Evolutionary conservation across 31 red algal genomes (phyloP).

Genomic region (Odonthalia washingtoniensis): DNA sequence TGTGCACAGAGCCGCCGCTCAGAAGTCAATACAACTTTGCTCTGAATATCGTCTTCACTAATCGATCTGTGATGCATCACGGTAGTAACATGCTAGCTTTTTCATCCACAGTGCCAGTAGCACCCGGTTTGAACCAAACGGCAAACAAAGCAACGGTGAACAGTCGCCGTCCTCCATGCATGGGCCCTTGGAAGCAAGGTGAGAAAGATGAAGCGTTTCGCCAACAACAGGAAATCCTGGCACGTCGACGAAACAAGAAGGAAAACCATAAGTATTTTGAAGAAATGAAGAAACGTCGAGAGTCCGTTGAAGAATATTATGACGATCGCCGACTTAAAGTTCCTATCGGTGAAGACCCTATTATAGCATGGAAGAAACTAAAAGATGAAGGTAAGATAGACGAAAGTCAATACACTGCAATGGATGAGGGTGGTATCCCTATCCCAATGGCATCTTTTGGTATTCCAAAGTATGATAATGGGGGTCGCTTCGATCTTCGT

Average conservation of each 20-base stretch:
- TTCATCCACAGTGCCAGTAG: too few species aligned
- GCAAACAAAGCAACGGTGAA: too few species aligned
- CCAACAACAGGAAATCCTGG: conserved; percentile 72
- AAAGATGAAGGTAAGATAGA: conserved; percentile 74
- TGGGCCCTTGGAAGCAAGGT: conserved; percentile 75
- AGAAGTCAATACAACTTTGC: too few species aligned
- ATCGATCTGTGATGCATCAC: too few species aligned
- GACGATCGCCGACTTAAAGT: conserved; percentile 73
- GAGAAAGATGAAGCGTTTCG: conserved; percentile 78
- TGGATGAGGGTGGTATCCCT: conserved; percentile 70
- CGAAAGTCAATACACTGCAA: conserved; percentile 59
- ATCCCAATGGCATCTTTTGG: conserved; percentile 86
- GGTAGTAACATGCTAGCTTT: too few species aligned
- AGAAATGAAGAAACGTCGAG: conserved; percentile 52
- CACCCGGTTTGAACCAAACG: too few species aligned
- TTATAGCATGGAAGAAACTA: conserved; percentile 70
- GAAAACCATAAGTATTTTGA: conserved; percentile 64
- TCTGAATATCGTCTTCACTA: too few species aligned
- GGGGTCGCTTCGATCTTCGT: conserved; percentile 77
- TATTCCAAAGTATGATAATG: conserved; percentile 82
- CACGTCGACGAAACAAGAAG: conserved; percentile 71
- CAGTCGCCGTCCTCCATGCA: conserved; percentile 41
- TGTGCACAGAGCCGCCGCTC: too few species aligned
- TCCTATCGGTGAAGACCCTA: conserved; percentile 68
- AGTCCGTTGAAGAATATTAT: conserved; percentile 63